Evolutionary conservation across 23 red algal species (phyloP).

Genomic region (Gracilaria caudata): DNA sequence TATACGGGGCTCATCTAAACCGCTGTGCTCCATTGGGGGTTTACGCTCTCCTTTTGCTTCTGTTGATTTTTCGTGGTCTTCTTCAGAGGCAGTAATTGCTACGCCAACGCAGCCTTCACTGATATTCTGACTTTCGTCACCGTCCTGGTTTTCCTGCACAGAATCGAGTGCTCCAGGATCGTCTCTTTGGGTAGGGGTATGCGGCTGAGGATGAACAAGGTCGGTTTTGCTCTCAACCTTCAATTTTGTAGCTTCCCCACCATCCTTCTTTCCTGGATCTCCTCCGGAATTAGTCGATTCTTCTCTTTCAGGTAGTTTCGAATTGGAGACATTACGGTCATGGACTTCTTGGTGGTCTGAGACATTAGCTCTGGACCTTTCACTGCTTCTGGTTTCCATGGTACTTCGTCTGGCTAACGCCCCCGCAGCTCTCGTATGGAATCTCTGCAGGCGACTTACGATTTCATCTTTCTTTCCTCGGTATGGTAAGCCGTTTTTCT

Average conservation of each 20-base stretch:
- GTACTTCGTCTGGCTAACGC: conserved; percentile 10
- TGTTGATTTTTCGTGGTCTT: not conserved
- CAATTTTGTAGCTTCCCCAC: not conserved
- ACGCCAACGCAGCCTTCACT: not conserved
- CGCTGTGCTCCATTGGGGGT: not conserved
- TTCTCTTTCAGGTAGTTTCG: not conserved
- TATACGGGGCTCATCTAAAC: not conserved
- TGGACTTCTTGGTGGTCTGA: not conserved
- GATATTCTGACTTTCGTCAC: not conserved
- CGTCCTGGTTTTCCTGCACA: not conserved
- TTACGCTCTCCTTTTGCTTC: not conserved
- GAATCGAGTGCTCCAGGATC: not conserved
- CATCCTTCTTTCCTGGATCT: not conserved
- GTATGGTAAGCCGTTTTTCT: conserved; percentile 8
- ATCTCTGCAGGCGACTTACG: not conserved
- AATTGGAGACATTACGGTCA: not conserved
- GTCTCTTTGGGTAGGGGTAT: not conserved
- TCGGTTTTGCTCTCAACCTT: not conserved
- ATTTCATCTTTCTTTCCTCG: conserved; percentile 21
- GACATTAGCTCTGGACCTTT: not conserved
- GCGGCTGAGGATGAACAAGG: not conserved
- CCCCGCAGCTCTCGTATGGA: conserved; percentile 3
- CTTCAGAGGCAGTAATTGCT: not conserved
- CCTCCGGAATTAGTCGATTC: not conserved
- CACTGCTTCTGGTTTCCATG: not conserved